Evolutionary conservation across 2,329 filamentous ascomycete species (phyloP).

Genomic region (Fusarium equiseti): DNA sequence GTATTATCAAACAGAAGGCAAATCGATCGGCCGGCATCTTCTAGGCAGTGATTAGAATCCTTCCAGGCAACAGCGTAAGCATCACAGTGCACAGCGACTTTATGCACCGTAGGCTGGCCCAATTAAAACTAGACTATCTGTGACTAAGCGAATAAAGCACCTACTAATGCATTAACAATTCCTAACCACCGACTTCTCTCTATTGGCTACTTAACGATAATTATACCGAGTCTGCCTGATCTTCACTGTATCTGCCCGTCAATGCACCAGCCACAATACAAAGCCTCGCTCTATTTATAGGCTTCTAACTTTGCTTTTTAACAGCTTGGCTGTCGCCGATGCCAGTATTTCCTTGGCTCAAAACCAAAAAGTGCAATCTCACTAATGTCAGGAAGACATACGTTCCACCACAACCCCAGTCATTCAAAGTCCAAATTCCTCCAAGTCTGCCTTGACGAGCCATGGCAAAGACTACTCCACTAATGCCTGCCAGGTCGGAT

Average conservation of each 20-base stretch:
- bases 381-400: constrained; percentile 21
- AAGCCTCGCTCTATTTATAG: background rate
- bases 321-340: background rate
- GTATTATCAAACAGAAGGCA: background rate
- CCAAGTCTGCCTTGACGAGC: constrained; percentile 1
- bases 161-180: no score
- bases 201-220: background rate
- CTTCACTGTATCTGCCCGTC: background rate
- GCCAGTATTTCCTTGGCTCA: background rate
- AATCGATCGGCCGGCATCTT: background rate
- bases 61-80: background rate
- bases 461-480: constrained; percentile 6
- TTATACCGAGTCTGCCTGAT: background rate
- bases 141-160: no score
- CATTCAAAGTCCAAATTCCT: constrained; percentile 10
- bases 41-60: background rate
- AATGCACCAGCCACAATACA: background rate
- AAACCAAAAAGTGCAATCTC: constrained; percentile 3
- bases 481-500: constrained; percentile 15
- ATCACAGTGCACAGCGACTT: background rate
- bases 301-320: background rate
- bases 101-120: background rate
- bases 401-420: constrained; percentile 9
- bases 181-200: background rate
- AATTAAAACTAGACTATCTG: background rate